These are phyloP conservation scores for Naegleria gruberi DNA, from an alignment of 208 protist species.

Conservation along the genomic window DNA sequence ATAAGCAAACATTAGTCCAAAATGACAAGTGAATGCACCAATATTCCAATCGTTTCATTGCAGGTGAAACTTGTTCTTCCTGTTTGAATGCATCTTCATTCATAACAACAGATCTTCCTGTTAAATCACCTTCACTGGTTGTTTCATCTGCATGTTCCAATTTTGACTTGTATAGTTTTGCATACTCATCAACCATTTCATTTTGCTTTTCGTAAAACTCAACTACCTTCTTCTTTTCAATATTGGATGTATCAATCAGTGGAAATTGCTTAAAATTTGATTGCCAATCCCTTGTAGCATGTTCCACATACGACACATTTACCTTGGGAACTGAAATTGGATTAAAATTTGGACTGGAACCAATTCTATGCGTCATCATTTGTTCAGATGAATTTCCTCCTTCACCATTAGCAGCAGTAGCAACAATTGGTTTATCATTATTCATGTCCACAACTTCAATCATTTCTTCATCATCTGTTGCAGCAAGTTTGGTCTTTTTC, in stretches of 20 bases:
- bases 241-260: not conserved
- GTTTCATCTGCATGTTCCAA: not conserved
- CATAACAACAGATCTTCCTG: not conserved
- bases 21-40: not conserved
- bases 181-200: not conserved
- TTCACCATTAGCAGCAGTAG: no score
- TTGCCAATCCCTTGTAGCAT: not conserved
- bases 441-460: no score
- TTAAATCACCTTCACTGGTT: not conserved
- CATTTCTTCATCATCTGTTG: no score
- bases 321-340: no score
- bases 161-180: not conserved
- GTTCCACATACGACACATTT: no score
- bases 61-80: not conserved
- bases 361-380: no score
- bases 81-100: not conserved
- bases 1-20: not conserved
- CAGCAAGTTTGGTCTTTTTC: no score
- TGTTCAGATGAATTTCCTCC: no score
- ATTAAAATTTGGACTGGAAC: no score
- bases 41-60: not conserved
- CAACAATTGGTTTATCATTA: no score
- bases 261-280: not conserved
- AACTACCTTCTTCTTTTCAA: not conserved
- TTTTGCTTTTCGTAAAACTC: conserved; percentile 19